Percentiles rank a stretch among this genome's conserved stretches.
phyloP scores from a whole-genome alignment of 2,329 filamentous ascomycete genomes.

The Fusarium vanettenii region DNA sequence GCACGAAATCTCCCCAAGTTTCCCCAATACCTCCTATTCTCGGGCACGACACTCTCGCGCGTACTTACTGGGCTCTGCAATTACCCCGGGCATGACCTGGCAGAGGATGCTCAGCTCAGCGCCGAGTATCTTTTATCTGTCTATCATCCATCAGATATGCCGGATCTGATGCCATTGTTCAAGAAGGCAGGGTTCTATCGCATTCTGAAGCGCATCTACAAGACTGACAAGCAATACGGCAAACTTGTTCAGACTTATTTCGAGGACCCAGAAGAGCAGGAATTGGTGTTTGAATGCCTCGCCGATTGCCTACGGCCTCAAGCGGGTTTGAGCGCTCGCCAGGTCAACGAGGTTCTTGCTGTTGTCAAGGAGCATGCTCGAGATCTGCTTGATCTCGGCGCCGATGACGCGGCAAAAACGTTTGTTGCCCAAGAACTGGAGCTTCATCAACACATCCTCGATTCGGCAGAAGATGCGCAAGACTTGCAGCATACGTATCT shows the following conservation, averaged over 20 bases:
- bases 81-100: slow-evolving; percentile 82
- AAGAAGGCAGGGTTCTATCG: slow-evolving; percentile 86
- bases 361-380: slow-evolving; percentile 74
- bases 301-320: slow-evolving; percentile 76
- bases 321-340: slow-evolving; percentile 73
- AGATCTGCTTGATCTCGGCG: slow-evolving; percentile 75
- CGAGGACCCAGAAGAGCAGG: slow-evolving; percentile 82
- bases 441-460: slow-evolving; percentile 74
- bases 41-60: slow-evolving; percentile 84
- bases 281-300: slow-evolving; percentile 83
- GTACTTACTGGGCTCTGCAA: slow-evolving; percentile 86
- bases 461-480: slow-evolving; percentile 68
- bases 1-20: slow-evolving; percentile 96
- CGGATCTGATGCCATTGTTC: slow-evolving; percentile 80
- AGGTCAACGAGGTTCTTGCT: slow-evolving; percentile 75
- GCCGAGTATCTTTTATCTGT: slow-evolving; percentile 94
- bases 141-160: slow-evolving; percentile 88
- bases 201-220: slow-evolving; percentile 90
- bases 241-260: slow-evolving; percentile 85
- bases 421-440: slow-evolving; percentile 71
- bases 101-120: slow-evolving; percentile 96
- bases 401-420: slow-evolving; percentile 72
- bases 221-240: slow-evolving; percentile 80
- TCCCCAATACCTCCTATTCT: slow-evolving; percentile 91
- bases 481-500: slow-evolving; percentile 82